Conservation (phyloP, 2,329 filamentous ascomycete species). For the Stromatinia cepivora region DNA sequence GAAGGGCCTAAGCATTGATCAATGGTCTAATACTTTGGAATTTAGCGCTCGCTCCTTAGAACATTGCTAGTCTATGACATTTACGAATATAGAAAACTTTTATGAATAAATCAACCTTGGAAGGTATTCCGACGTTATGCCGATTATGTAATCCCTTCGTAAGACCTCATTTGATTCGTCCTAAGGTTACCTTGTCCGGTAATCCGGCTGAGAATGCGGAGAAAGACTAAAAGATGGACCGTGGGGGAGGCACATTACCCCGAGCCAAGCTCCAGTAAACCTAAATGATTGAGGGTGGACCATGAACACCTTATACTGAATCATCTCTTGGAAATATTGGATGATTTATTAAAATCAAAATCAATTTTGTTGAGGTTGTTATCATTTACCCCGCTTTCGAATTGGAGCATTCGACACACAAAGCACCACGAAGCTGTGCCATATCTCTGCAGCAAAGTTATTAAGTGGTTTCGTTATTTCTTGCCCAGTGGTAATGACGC, state of each 20-base stretch:
- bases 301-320: background rate
- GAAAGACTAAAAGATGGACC: background rate
- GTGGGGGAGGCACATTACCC: background rate
- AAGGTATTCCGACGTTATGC: conserved; percentile 2
- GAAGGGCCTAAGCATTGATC: background rate
- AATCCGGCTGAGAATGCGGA: conserved; percentile 5
- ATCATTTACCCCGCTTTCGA: conserved; percentile 8
- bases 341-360: background rate
- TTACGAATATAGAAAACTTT: background rate
- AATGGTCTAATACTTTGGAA: background rate
- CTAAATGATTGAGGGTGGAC: background rate
- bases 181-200: background rate
- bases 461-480: background rate
- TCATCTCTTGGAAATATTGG: background rate
- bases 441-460: background rate
- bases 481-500: background rate
- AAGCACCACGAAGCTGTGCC: background rate
- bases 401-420: background rate
- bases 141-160: background rate
- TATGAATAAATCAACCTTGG: background rate
- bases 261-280: background rate
- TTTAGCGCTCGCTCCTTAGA: background rate
- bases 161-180: background rate
- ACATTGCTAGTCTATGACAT: background rate
- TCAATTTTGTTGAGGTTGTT: background rate